Percentiles rank a stretch among this genome's conserved stretches.
Conservation (phyloP, 495 filamentous ascomycete species). For the Lasiosphaeris hirsuta region DNA sequence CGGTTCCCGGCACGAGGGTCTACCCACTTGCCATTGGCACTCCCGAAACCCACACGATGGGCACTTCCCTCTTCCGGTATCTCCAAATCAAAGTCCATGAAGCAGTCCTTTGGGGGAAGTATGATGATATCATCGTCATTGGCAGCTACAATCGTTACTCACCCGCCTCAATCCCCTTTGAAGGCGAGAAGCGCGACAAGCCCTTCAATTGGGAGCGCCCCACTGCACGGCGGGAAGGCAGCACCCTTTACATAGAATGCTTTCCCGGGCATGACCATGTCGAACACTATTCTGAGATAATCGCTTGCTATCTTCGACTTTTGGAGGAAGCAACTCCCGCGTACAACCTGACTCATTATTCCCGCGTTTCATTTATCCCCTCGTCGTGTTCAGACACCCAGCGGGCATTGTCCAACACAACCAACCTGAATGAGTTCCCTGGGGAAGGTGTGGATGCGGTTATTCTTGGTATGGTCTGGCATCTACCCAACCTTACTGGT, state of each 20-base stretch:
- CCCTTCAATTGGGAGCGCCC: slow-evolving; percentile 16
- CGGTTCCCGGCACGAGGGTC: not conserved
- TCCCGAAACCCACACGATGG: slow-evolving; percentile 11
- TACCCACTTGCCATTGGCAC: slow-evolving; percentile 6
- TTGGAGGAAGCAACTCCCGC: not conserved
- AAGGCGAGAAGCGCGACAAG: slow-evolving; percentile 16
- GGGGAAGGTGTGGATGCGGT: slow-evolving; percentile 9
- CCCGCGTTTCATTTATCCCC: slow-evolving; percentile 3
- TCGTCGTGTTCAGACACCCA: slow-evolving; percentile 10
- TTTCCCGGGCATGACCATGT: slow-evolving; percentile 11
- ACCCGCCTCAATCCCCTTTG: slow-evolving; percentile 3
- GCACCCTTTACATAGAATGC: slow-evolving; percentile 9
- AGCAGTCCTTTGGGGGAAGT: not conserved
- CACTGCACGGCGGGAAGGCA: not conserved
- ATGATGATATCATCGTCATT: slow-evolving; percentile 12
- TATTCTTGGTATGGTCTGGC: slow-evolving; percentile 5
- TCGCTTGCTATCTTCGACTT: slow-evolving; percentile 6
- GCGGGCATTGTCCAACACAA: not conserved
- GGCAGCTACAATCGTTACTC: slow-evolving; percentile 4
- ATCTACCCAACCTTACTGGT: slow-evolving; percentile 2
- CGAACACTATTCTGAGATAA: slow-evolving; percentile 15
- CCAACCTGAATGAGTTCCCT: slow-evolving; percentile 3
- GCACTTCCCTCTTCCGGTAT: slow-evolving; percentile 11
- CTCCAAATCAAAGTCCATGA: slow-evolving; percentile 17
- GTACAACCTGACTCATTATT: not conserved